Evolutionary conservation across 495 filamentous ascomycete genomes (phyloP).

Genomic region (Schizothecium vesticola): DNA sequence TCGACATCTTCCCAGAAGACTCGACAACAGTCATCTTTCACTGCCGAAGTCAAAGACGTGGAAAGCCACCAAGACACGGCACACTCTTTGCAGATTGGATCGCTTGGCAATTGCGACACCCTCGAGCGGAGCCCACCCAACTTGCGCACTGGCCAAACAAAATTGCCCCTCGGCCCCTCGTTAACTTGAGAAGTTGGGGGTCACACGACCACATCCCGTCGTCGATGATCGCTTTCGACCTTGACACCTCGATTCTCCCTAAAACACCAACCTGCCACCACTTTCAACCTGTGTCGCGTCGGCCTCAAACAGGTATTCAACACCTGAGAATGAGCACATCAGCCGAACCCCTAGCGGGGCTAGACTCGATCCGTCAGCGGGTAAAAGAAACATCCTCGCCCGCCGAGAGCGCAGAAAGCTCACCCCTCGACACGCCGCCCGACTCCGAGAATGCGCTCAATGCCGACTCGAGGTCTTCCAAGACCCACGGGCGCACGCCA

Average conservation of each 20-base stretch:
- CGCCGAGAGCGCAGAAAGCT: not conserved
- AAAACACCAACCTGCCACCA: not conserved
- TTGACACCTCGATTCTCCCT: not conserved
- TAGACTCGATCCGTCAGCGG: constrained; percentile 25
- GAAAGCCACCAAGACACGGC: not conserved
- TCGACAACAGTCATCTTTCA: not conserved
- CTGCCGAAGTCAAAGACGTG: not conserved
- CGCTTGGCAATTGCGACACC: not conserved
- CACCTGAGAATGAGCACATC: constrained; percentile 22
- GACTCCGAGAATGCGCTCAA: not conserved
- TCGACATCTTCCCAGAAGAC: not conserved
- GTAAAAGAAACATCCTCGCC: not conserved
- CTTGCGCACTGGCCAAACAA: constrained; percentile 3
- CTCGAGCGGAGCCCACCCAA: not conserved
- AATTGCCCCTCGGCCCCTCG: constrained; percentile 3
- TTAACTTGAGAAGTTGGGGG: not conserved
- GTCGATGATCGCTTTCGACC: constrained; percentile 1
- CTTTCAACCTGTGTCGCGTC: not conserved
- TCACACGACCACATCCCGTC: not conserved
- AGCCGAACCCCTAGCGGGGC: constrained; percentile 18
- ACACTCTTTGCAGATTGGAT: not conserved
- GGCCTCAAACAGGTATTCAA: constrained; percentile 2
- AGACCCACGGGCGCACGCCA: constrained; percentile 87
- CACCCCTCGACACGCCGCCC: not conserved
- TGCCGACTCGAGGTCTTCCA: constrained; percentile 39